Base-by-base conservation (phyloP, 2,329 filamentous ascomycete genomes). In the Ascochyta lentis region DNA sequence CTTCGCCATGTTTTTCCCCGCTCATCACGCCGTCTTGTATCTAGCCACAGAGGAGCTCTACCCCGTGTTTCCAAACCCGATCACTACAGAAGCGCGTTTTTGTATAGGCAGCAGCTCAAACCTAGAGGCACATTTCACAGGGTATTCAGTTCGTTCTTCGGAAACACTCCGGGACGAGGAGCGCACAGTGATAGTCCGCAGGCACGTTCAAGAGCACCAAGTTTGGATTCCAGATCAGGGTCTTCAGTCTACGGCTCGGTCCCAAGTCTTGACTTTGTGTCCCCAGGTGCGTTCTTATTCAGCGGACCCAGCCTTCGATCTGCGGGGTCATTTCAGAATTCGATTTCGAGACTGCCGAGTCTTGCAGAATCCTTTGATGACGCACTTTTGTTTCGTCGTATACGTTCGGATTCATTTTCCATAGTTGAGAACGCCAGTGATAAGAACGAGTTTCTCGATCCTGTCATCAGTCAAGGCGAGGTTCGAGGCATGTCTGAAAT, bases 261-360 rank as follows among this genome's bases (percentile, higher is more conserved):
- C 35, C 66, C 64, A 13, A 75, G 67, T 38, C 27, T 75, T 7
- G 72, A 75, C 23, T 34, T 76, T 13, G 61, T 76, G 0, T 70
- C 68, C n/a, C 67, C 70, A 35, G 64, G 63, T 9, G 42, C 61
- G 0, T 76, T 76, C 49, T 47, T 70, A 22, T 75, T 75, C 55
- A 75, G 71, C 46, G 65, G 72, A 29, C 72, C 72, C 39, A 67
- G 60, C 35, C 58, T 75, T 9, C 60, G 47, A 24, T 70, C 70
- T 45, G 65, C 63, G 13, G 56, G 61, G n/a, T 70, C 67, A n/a
- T 46, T 62, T 37, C 61, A 51, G 16, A 54, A 58, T 33, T 67
- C 66, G 1, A 62, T 54, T 6, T 67, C 69, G 4, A 56, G 48
- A 33, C 41, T 65, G 24, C 58, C 57, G 12, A 70, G 62, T 38